Percentiles rank a stretch among this genome's conserved stretches.
Conservation (phyloP, 2,329 filamentous ascomycete genomes). For the Emydomyces testavorans region DNA sequence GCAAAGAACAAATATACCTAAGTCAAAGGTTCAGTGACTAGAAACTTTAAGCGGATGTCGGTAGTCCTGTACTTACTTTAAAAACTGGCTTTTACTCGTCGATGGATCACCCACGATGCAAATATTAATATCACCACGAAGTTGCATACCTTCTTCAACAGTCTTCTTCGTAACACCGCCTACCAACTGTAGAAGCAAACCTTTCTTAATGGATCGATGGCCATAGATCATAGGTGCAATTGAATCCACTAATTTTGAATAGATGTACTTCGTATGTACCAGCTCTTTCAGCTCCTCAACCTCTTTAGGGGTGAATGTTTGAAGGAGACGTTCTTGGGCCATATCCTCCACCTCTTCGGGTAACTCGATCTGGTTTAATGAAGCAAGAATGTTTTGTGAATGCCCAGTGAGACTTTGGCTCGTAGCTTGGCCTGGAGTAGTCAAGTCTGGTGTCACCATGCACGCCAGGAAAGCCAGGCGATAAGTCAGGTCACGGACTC, state of each 20-base stretch:
- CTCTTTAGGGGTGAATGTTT: constrained; percentile 72
- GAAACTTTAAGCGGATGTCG: not conserved
- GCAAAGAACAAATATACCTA: constrained; percentile 82
- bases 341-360: constrained; percentile 67
- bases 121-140: constrained; percentile 96
- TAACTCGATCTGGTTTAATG: constrained; percentile 61
- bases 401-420: constrained; percentile 59
- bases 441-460: constrained; percentile 85
- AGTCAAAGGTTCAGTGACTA: not conserved
- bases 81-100: constrained; percentile 93
- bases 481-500: constrained; percentile 91
- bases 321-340: constrained; percentile 75
- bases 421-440: constrained; percentile 62
- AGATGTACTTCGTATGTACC: constrained; percentile 94
- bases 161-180: constrained; percentile 91
- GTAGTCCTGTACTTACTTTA: constrained; percentile 48
- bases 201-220: constrained; percentile 96
- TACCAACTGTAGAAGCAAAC: constrained; percentile 83
- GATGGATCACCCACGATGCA: constrained; percentile 96
- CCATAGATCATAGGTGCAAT: constrained; percentile 96
- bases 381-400: constrained; percentile 71
- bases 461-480: constrained; percentile 92
- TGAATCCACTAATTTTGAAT: constrained; percentile 80
- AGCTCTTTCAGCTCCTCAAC: constrained; percentile 85
- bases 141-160: constrained; percentile 73